Evolutionary conservation across 176 grass and related monocot genomes (phyloP).

Genomic region (Phyllostachys edulis): DNA sequence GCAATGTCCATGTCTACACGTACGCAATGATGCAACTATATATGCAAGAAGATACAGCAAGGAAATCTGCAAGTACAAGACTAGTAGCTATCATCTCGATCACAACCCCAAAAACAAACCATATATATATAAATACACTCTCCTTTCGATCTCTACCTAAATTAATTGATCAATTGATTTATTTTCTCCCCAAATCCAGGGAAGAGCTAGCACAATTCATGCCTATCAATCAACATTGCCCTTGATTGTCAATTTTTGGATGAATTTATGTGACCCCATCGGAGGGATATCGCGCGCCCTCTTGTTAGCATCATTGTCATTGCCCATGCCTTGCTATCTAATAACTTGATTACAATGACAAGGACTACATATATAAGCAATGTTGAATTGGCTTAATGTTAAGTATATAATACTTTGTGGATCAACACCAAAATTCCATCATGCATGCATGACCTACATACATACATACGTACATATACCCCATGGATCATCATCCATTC

Average conservation of each 20-base stretch:
- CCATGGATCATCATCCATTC: background rate
- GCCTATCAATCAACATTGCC: conserved; percentile 23
- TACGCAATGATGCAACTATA: background rate
- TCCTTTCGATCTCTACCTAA: background rate
- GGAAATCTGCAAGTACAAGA: conserved; percentile 17
- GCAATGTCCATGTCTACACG: conserved; percentile 18
- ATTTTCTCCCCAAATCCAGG: background rate
- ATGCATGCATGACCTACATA: background rate
- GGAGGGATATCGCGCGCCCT: conserved; percentile 16
- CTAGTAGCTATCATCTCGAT: conserved; percentile 28
- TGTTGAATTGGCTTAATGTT: background rate
- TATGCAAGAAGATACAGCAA: conserved; percentile 12
- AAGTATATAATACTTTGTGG: background rate
- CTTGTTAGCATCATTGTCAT: conserved; percentile 38
- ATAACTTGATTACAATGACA: background rate
- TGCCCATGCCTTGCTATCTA: conserved; percentile 52
- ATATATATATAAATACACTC: background rate
- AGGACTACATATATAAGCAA: background rate
- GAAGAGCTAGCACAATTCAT: conserved; percentile 2
- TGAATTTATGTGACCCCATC: conserved; percentile 28
- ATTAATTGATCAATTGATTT: background rate
- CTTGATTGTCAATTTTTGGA: conserved; percentile 24
- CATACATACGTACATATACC: background rate
- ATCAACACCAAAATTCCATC: background rate
- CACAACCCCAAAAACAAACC: background rate